Conservation (phyloP, 306 rosid species). For the Vigna hirtella region DNA sequence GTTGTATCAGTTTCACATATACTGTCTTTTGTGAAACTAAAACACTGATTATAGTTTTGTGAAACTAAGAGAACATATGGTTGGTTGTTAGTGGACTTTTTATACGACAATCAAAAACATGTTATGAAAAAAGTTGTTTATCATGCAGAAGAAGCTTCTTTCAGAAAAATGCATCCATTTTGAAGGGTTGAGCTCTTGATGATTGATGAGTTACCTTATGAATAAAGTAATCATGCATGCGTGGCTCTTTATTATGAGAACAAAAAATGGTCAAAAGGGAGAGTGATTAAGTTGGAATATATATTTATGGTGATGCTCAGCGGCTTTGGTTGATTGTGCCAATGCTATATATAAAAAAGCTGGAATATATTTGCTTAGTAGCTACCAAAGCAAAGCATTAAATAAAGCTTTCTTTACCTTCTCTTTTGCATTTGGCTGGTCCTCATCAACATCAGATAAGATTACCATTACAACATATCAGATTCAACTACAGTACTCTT, state of each 20-base stretch:
- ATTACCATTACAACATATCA: conserved; percentile 22
- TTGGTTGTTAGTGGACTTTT: too few relatives aligned
- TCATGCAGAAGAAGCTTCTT: conserved; percentile 44
- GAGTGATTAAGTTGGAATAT: conserved; percentile 47
- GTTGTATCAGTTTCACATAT: not conserved
- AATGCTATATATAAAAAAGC: conserved; percentile 21
- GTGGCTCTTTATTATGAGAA: conserved; percentile 42
- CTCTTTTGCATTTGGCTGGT: conserved; percentile 41
- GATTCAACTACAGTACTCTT: conserved; percentile 19
- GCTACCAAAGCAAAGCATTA: conserved; percentile 35
- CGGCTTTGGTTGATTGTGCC: conserved; percentile 39
- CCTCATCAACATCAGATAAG: conserved; percentile 39
- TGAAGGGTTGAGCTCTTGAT: conserved; percentile 46
- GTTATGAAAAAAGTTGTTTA: conserved; percentile 17
- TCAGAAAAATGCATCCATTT: conserved; percentile 37
- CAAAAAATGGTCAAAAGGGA: conserved; percentile 46
- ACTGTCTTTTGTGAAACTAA: not conserved
- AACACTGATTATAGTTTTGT: not conserved
- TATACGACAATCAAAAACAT: conserved; percentile 14
- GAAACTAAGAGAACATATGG: too few relatives aligned
- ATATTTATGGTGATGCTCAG: conserved; percentile 44
- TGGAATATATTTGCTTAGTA: conserved; percentile 48
- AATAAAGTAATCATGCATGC: conserved; percentile 43
- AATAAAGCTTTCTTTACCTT: conserved; percentile 25
- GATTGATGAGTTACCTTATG: conserved; percentile 53